Evolutionary conservation across 441 rosid genomes (phyloP).

Genomic region (Pelargonium myrrhifolium): DNA sequence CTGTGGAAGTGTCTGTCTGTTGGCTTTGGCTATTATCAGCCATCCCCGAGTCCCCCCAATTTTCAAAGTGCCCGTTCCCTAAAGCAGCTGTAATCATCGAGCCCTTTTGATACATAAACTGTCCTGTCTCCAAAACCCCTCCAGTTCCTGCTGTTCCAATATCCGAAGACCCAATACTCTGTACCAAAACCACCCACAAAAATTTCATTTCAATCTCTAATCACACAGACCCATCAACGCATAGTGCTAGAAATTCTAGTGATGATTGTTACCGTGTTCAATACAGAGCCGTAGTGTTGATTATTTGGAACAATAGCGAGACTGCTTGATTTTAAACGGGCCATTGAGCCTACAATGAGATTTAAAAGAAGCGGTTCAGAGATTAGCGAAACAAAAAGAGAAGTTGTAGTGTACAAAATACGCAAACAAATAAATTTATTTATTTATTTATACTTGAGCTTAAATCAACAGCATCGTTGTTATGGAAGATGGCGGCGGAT

Average conservation of each 20-base stretch:
- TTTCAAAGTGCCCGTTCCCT: conserved; percentile 61
- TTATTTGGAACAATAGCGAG: conserved; percentile 44
- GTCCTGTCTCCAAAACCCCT: conserved; percentile 72
- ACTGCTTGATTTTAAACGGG: conserved; percentile 27
- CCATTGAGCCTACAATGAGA: background rate
- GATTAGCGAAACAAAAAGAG: background rate
- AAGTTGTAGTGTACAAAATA: background rate
- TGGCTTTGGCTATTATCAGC: conserved; percentile 63
- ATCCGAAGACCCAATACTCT: conserved; percentile 44
- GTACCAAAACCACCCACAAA: conserved; percentile 1
- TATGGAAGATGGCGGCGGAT: conserved; percentile 45
- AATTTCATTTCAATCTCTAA: background rate
- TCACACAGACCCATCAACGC: background rate
- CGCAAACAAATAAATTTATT: conserved; percentile 6
- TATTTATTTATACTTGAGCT: conserved; percentile 54
- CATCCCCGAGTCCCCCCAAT: conserved; percentile 82
- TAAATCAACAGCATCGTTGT: conserved; percentile 62
- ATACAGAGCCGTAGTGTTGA: conserved; percentile 43
- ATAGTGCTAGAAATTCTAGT: conserved; percentile 1
- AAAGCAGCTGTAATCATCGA: conserved; percentile 36
- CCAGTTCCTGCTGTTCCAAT: conserved; percentile 33
- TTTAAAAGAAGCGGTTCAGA: background rate
- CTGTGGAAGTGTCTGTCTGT: conserved; percentile 96
- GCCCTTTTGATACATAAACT: conserved; percentile 51
- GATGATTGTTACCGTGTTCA: conserved; percentile 51